These are phyloP conservation scores for Melastoma candidum DNA, from an alignment of 441 rosid genomes.

Conservation along the genomic window DNA sequence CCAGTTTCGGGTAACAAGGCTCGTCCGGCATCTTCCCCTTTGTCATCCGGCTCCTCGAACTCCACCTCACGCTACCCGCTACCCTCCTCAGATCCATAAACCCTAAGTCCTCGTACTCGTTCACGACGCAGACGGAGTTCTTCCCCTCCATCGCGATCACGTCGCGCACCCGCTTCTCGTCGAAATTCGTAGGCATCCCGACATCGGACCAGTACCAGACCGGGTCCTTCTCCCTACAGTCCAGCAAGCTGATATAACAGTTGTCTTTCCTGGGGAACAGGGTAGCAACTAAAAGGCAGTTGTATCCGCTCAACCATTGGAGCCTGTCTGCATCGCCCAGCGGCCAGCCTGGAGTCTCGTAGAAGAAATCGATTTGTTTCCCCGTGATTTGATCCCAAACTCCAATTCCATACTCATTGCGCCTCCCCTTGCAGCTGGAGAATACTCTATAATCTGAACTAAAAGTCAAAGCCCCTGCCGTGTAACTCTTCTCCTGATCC, in stretches of 20 bases:
- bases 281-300: slow-evolving; percentile 77
- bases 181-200: slow-evolving; percentile 39
- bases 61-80: slow-evolving; percentile 76
- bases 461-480: slow-evolving; percentile 79
- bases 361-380: slow-evolving; percentile 76
- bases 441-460: slow-evolving; percentile 54
- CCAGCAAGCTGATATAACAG: slow-evolving; percentile 82
- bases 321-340: slow-evolving; percentile 89
- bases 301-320: slow-evolving; percentile 67
- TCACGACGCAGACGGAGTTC: slow-evolving; percentile 72
- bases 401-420: slow-evolving; percentile 86
- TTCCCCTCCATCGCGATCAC: slow-evolving; percentile 84
- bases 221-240: slow-evolving; percentile 72
- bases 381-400: slow-evolving; percentile 86
- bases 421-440: slow-evolving; percentile 79
- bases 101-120: slow-evolving; percentile 86
- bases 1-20: slow-evolving; percentile 82
- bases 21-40: slow-evolving; percentile 79
- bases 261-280: slow-evolving; percentile 90
- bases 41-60: slow-evolving; percentile 75
- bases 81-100: slow-evolving; percentile 69
- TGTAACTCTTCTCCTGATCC: slow-evolving; percentile 57
- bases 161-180: slow-evolving; percentile 84
- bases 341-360: slow-evolving; percentile 76
- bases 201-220: slow-evolving; percentile 96